Evolutionary conservation across 1,284 basidiomycete genomes (phyloP), one percentile per base, ranked within the genome.

Genomic region (Leccinum subfulvum): DNA sequence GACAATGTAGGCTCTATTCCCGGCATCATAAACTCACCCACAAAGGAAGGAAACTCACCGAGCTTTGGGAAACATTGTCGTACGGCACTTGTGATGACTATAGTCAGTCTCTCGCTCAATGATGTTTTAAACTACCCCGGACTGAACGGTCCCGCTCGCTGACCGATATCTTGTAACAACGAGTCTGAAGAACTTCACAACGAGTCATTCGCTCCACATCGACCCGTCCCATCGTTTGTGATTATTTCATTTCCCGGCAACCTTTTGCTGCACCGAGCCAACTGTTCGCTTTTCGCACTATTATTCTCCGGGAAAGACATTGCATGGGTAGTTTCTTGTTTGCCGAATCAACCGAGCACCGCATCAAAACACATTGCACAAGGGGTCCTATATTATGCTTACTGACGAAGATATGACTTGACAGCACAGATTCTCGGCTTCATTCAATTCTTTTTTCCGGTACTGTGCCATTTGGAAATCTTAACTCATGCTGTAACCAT

Each of bases 1-100:
- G 60, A 62, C 26, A 11, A 62, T 62, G 44, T 61, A 61, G 60
- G 60, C 60, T 61, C 44, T 56, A 30, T 30, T 39, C 2, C 8
- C 16, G 23, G 4, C 60, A 61, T 61, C 60, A 62, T 39, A 16
- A 9, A 16, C 0, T 1, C 21, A 10, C 23, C 18, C 4, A 4
- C 1, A 62, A 55, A 30, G 23, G 28, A 62, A 8, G 3, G 11
- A 13, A 23, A 30, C 60, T 61, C 33, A 61, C 60, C 41, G 6
- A 4, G 5, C 8, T 6, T 30, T 53, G 14, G 4, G 16, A 6
- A 37, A 18, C 47, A 23, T 49, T 13, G 10, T 30, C 7, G 33
- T n/a, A 33, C 4, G 52, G 52, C 23, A 14, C 18, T 33, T 16
- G 14, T 13, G 16, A 16, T 21, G 9, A 35, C 49, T 52, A 11